phyloP scores from a whole-genome alignment of 805 yeast species.

The Pichia membranifaciens region DNA sequence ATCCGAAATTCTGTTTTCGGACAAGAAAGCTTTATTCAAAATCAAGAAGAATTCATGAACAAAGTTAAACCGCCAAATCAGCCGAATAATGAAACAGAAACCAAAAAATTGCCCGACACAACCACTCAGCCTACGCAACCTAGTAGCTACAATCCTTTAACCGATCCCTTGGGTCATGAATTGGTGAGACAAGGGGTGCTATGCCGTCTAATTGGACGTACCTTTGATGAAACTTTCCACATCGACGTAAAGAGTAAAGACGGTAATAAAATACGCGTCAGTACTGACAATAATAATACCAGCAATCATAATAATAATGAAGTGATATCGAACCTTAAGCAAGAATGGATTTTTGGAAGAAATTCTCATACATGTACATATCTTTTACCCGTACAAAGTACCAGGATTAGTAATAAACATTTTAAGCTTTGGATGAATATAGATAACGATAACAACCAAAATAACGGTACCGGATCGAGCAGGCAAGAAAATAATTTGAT shows the following conservation, averaged over 20 bases:
- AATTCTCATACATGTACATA: conserved; percentile 56
- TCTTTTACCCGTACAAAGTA: conserved; percentile 49
- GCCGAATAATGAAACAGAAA: neutral
- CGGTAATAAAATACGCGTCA: conserved; percentile 11
- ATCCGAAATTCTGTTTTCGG: neutral
- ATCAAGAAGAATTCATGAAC: no score
- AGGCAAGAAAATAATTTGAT: conserved; percentile 28
- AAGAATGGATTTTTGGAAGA: conserved; percentile 58
- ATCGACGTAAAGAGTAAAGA: conserved; percentile 27
- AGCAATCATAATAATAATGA: neutral
- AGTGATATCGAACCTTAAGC: conserved; percentile 7
- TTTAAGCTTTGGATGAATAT: conserved; percentile 51
- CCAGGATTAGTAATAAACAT: conserved; percentile 71
- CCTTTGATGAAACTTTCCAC: conserved; percentile 23
- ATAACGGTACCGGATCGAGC: neutral
- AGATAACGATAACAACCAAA: neutral
- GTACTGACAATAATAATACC: conserved; percentile 5
- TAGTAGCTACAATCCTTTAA: conserved; percentile 24
- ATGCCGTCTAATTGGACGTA: conserved; percentile 33
- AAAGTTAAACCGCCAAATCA: neutral
- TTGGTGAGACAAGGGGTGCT: conserved; percentile 28
- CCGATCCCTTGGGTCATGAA: conserved; percentile 23
- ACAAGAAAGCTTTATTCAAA: neutral
- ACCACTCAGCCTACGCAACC: conserved; percentile 37
- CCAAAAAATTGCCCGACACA: conserved; percentile 9